These are phyloP conservation scores for Gaeumannomyces sp. DNA, from an alignment of 2,329 filamentous ascomycete species.

Conservation along the genomic window DNA sequence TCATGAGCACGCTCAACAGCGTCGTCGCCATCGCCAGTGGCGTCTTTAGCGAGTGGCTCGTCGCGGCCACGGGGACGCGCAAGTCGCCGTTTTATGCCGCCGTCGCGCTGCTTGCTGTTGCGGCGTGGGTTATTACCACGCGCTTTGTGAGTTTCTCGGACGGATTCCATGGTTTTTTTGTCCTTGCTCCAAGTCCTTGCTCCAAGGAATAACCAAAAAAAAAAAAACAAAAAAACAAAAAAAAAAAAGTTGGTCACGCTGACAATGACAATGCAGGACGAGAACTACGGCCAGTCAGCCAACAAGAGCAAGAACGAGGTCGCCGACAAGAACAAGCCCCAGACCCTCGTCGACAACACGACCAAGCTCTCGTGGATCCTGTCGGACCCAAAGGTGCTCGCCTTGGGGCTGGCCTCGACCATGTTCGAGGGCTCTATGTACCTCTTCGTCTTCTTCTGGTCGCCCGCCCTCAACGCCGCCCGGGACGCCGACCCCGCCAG, in stretches of 20 bases:
- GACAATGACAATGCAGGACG: conserved; percentile 27
- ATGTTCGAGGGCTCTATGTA: conserved; percentile 55
- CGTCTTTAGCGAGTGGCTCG: conserved; percentile 44
- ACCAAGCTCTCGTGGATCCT: conserved; percentile 18
- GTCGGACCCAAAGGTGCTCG: conserved; percentile 40
- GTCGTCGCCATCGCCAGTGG: conserved; percentile 49
- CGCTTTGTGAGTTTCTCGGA: conserved; percentile 36
- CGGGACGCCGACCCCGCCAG: conserved; percentile 16
- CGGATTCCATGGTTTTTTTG: too few relatives aligned
- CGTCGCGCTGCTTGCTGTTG: conserved; percentile 32
- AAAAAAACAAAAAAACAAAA: not conserved
- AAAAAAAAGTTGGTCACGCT: not conserved
- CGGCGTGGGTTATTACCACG: conserved; percentile 37
- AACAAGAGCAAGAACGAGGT: conserved; percentile 16
- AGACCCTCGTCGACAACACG: conserved; percentile 4
- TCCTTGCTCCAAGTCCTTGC: too few relatives aligned
- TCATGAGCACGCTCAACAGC: conserved; percentile 46
- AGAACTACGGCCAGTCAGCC: conserved; percentile 39
- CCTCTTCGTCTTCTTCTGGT: conserved; percentile 54
- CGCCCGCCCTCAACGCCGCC: conserved; percentile 39
- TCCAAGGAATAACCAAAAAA: not conserved
- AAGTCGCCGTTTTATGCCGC: conserved; percentile 41
- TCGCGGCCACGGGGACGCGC: conserved; percentile 38
- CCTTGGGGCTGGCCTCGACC: conserved; percentile 44
- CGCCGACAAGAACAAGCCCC: conserved; percentile 12